These are phyloP conservation scores for Aphanocladium album DNA, from an alignment of 2,329 filamentous ascomycete genomes.

Conservation along the genomic window DNA sequence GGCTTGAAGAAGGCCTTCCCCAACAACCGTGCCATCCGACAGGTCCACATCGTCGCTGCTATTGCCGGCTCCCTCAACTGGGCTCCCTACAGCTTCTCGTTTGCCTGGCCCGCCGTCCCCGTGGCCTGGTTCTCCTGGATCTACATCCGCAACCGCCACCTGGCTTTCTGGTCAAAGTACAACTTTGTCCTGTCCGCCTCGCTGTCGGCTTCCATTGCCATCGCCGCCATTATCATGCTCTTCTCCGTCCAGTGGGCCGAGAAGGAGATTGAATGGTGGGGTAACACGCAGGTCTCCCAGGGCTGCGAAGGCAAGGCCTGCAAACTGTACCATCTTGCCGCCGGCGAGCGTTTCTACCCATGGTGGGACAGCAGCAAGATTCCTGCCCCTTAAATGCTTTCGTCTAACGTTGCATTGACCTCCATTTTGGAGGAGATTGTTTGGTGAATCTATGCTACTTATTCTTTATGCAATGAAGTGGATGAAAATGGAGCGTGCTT, in stretches of 20 bases:
- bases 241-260: constrained; percentile 39
- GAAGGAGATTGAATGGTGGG: constrained; percentile 40
- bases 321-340: constrained; percentile 18
- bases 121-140: constrained; percentile 45
- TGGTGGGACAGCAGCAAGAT: constrained; percentile 22
- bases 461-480: not conserved
- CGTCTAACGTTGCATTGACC: not conserved
- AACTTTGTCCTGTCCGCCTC: constrained; percentile 45
- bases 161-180: constrained; percentile 46
- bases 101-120: constrained; percentile 42
- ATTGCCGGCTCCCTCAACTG: constrained; percentile 35
- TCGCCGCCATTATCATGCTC: constrained; percentile 43
- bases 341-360: constrained; percentile 25
- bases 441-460: not conserved
- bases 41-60: constrained; percentile 39
- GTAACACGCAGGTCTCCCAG: constrained; percentile 27
- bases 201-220: constrained; percentile 39
- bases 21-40: constrained; percentile 28
- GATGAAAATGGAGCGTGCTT: not conserved
- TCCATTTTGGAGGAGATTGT: not conserved
- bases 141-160: constrained; percentile 39
- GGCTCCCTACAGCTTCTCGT: constrained; percentile 42
- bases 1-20: constrained; percentile 29
- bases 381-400: constrained; percentile 17
- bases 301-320: constrained; percentile 23